Percentiles rank a stretch among this genome's conserved stretches.
phyloP scores from a whole-genome alignment of 768 basidiomycete species.

The Scleroderma citrinum region DNA sequence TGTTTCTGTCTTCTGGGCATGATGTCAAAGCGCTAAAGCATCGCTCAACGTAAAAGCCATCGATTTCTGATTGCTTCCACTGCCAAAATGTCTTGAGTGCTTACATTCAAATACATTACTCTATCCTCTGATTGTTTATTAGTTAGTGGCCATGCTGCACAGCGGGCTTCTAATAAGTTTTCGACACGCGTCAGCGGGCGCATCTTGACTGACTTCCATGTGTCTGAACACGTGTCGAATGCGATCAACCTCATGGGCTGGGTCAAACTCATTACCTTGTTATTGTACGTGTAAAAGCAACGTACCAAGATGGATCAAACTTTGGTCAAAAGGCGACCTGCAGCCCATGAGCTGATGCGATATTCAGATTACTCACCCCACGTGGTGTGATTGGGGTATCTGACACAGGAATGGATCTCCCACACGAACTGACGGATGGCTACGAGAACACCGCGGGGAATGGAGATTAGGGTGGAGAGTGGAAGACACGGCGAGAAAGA shows the following conservation, averaged over 20 bases:
- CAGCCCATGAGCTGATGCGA: slow-evolving; percentile 4
- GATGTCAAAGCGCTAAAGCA: slow-evolving; percentile 15
- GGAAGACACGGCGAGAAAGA: slow-evolving; percentile 24
- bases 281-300: slow-evolving; percentile 1
- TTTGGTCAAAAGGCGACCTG: slow-evolving; percentile 21
- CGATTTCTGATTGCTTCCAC: slow-evolving; percentile 4
- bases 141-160: slow-evolving; percentile 1
- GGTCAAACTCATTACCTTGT: not conserved
- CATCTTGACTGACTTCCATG: slow-evolving; percentile 14
- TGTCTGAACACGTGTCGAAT: slow-evolving; percentile 18
- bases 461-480: slow-evolving; percentile 28
- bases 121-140: slow-evolving; percentile 7
- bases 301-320: slow-evolving; percentile 14
- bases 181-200: slow-evolving; percentile 3
- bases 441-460: slow-evolving; percentile 26
- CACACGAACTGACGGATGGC: slow-evolving; percentile 11
- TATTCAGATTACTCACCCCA: not conserved
- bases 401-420: slow-evolving; percentile 10
- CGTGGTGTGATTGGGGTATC: slow-evolving; percentile 3
- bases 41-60: slow-evolving; percentile 9
- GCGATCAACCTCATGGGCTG: slow-evolving; percentile 12
- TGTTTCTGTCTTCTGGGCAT: slow-evolving; percentile 9
- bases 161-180: slow-evolving; percentile 4
- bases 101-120: slow-evolving; percentile 1
- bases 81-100: not conserved